Evolutionary conservation across 257 asterid species (phyloP).

Genomic region (Knoxia roxburghii): DNA sequence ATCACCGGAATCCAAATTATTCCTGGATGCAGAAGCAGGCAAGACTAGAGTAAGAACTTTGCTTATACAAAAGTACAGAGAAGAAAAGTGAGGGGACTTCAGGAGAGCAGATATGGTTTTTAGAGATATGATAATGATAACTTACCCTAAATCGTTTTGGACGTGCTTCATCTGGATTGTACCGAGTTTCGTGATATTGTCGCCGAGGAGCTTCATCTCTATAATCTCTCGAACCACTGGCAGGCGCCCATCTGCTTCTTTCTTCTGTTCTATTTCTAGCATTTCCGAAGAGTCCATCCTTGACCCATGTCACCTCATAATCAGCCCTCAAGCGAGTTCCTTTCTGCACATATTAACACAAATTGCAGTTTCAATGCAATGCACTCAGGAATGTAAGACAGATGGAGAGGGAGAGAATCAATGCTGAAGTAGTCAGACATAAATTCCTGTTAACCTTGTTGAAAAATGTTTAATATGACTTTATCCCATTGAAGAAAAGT

Average conservation of each 20-base stretch:
- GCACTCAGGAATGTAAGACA: background rate
- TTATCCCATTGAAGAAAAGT: too few species aligned
- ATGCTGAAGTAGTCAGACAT: background rate
- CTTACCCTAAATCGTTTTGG: conserved; percentile 76
- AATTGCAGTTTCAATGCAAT: background rate
- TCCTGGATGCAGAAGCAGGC: conserved; percentile 13
- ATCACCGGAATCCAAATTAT: background rate
- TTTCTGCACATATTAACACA: conserved; percentile 49
- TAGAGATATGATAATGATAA: background rate
- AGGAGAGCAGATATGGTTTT: too few species aligned
- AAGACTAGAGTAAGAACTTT: background rate
- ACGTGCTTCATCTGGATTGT: conserved; percentile 56
- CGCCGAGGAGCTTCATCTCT: conserved; percentile 45
- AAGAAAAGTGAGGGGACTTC: background rate
- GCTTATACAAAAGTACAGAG: background rate
- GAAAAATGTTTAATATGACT: background rate
- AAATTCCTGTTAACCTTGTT: background rate
- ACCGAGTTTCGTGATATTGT: conserved; percentile 33
- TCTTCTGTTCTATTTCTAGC: conserved; percentile 49
- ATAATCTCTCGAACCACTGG: conserved; percentile 32
- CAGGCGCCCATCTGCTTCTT: conserved; percentile 56
- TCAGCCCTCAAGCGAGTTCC: conserved; percentile 90
- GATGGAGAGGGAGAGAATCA: background rate
- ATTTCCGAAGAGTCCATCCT: conserved; percentile 55
- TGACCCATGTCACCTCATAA: conserved; percentile 83